Evolutionary conservation across 768 basidiomycete species (phyloP).

Genomic region (Boletus tomentosulus): DNA sequence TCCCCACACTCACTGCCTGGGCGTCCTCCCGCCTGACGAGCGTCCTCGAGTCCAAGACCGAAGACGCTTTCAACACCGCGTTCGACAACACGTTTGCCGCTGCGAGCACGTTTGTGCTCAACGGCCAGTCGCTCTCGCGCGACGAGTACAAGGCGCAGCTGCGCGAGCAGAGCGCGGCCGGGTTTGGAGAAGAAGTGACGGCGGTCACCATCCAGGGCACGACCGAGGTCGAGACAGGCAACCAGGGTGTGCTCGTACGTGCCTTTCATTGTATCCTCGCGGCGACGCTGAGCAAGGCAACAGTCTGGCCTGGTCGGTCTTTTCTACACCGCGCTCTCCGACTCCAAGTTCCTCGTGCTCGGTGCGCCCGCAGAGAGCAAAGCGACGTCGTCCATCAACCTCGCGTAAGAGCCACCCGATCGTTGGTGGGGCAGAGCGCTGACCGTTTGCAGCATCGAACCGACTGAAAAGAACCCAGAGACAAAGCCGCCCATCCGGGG

Average conservation of each 20-base stretch:
- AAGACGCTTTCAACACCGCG: slow-evolving; percentile 31
- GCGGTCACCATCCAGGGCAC: slow-evolving; percentile 23
- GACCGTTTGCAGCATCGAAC: slow-evolving; percentile 22
- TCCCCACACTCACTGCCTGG: slow-evolving; percentile 42
- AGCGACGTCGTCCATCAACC: slow-evolving; percentile 36
- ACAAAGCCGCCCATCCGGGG: slow-evolving; percentile 19
- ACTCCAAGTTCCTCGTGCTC: slow-evolving; percentile 30
- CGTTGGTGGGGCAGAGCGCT: neutral
- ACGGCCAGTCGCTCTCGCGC: slow-evolving; percentile 37
- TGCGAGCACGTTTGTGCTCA: slow-evolving; percentile 36
- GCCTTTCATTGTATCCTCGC: neutral
- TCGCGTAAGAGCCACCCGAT: slow-evolving; percentile 28
- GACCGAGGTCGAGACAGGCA: slow-evolving; percentile 25
- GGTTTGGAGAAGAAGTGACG: slow-evolving; percentile 8
- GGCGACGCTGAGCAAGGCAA: neutral
- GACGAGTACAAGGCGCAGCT: slow-evolving; percentile 39
- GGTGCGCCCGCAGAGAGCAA: slow-evolving; percentile 31
- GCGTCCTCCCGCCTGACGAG: slow-evolving; percentile 36
- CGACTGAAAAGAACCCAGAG: slow-evolving; percentile 25
- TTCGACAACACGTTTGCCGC: slow-evolving; percentile 41
- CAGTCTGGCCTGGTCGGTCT: slow-evolving; percentile 33
- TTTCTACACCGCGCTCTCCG: slow-evolving; percentile 36
- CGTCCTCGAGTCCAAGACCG: slow-evolving; percentile 37
- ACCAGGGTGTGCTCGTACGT: slow-evolving; percentile 26
- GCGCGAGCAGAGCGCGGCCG: slow-evolving; percentile 26